These are phyloP conservation scores for Eucalyptus polybractea DNA, from an alignment of 345 rosid genomes.

Conservation along the genomic window DNA sequence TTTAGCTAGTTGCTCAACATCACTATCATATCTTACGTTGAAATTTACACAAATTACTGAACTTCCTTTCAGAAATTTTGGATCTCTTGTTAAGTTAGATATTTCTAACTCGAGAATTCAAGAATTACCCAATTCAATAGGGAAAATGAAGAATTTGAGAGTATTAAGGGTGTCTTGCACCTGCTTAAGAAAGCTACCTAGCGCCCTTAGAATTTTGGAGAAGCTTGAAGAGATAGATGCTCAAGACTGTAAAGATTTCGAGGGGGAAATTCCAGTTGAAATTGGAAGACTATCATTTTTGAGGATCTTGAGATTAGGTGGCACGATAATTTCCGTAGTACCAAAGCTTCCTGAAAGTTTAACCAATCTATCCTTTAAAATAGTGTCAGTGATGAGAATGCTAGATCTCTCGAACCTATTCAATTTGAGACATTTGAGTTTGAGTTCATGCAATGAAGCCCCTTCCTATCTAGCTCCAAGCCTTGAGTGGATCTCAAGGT, in stretches of 20 bases:
- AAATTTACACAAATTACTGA: rapidly evolving
- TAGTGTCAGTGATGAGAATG: rapidly evolving
- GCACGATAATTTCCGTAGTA: rapidly evolving
- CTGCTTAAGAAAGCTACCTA: not conserved
- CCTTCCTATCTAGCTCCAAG: not conserved
- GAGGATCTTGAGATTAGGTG: rapidly evolving
- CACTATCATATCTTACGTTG: not conserved
- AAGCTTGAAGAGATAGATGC: not conserved
- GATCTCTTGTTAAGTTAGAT: not conserved
- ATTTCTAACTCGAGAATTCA: no score
- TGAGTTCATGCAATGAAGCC: rapidly evolving
- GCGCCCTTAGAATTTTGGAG: not conserved
- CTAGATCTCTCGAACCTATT: no score
- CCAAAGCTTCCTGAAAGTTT: not conserved
- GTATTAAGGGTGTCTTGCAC: not conserved
- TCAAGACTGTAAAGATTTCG: rapidly evolving
- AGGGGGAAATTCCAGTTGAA: no score
- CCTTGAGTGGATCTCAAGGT: not conserved
- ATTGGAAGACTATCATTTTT: no score
- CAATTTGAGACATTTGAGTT: no score
- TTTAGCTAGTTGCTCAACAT: not conserved
- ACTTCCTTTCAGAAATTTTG: not conserved
- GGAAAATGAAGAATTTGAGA: not conserved
- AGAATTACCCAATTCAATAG: not conserved
- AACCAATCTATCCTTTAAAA: not conserved